phyloP scores from a whole-genome alignment of 257 asterid species.

The Phtheirospermum japonicum region DNA sequence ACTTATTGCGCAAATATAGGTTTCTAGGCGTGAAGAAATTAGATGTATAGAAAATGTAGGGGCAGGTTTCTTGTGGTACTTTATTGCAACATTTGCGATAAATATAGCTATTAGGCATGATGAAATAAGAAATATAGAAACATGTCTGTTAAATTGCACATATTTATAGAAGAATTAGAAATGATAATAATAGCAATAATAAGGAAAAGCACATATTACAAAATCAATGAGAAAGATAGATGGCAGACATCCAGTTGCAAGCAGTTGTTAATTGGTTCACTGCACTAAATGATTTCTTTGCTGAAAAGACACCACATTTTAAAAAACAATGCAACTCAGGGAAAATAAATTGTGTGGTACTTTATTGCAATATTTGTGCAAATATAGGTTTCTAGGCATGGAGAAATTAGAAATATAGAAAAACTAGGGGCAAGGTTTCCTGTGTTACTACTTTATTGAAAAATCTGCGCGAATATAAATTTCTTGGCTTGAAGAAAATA shows the following conservation, averaged over 20 bases:
- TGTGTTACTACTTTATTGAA: neutral
- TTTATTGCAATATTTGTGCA: neutral
- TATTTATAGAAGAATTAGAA: neutral
- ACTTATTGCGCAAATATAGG: neutral
- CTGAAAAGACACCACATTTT: too few relatives aligned
- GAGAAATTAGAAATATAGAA: neutral
- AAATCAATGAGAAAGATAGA: too few relatives aligned
- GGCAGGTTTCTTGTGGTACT: neutral
- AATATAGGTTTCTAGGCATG: neutral
- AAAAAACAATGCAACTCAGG: neutral
- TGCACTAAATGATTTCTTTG: too few relatives aligned
- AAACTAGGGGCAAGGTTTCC: neutral
- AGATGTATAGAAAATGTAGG: neutral
- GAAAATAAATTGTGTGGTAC: neutral
- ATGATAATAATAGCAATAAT: neutral
- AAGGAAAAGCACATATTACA: neutral
- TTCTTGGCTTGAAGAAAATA: neutral
- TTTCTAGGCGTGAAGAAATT: too few relatives aligned
- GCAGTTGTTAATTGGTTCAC: too few relatives aligned
- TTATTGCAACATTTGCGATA: neutral
- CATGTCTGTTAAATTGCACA: neutral
- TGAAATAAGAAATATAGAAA: neutral
- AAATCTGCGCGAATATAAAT: neutral
- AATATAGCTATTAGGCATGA: neutral
- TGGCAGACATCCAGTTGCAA: too few relatives aligned